phyloP scores from a whole-genome alignment of 306 rosid species.

The Erythrophleum fordii region DNA sequence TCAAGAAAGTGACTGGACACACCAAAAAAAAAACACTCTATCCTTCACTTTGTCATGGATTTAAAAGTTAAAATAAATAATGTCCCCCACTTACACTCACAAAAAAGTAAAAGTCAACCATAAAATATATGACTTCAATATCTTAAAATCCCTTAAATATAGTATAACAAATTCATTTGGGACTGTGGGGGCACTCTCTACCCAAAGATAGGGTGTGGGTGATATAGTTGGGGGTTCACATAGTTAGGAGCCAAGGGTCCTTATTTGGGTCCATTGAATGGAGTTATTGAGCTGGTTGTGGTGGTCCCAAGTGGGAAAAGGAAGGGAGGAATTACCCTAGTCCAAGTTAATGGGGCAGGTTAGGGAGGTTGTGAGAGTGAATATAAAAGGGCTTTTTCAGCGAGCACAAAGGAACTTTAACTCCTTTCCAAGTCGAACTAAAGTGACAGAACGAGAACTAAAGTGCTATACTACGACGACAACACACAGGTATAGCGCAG shows the following conservation, averaged over 20 bases:
- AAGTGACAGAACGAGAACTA: slow-evolving; percentile 49
- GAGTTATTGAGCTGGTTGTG: background rate
- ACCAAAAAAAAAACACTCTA: background rate
- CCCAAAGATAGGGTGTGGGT: background rate
- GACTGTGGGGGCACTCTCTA: background rate
- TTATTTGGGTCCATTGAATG: slow-evolving; percentile 13
- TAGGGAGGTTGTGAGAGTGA: slow-evolving; percentile 26
- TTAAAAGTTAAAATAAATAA: background rate
- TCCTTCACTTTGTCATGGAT: background rate
- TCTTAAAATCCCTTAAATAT: background rate
- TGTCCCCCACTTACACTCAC: no score
- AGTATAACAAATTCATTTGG: background rate
- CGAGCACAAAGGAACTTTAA: slow-evolving; percentile 52
- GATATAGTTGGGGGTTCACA: background rate
- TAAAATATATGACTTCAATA: no score
- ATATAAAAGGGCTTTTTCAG: slow-evolving; percentile 41
- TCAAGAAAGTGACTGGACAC: background rate
- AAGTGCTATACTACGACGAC: slow-evolving; percentile 26
- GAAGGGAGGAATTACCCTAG: slow-evolving; percentile 19
- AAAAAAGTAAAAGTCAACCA: background rate
- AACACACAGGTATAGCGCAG: slow-evolving; percentile 2
- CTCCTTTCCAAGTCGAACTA: slow-evolving; percentile 50
- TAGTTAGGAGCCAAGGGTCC: background rate
- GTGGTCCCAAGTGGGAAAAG: slow-evolving; percentile 36
- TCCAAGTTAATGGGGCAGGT: slow-evolving; percentile 33